Base-by-base conservation (phyloP, 2,329 filamentous ascomycete species). In the Dactylonectria estremocensis region DNA sequence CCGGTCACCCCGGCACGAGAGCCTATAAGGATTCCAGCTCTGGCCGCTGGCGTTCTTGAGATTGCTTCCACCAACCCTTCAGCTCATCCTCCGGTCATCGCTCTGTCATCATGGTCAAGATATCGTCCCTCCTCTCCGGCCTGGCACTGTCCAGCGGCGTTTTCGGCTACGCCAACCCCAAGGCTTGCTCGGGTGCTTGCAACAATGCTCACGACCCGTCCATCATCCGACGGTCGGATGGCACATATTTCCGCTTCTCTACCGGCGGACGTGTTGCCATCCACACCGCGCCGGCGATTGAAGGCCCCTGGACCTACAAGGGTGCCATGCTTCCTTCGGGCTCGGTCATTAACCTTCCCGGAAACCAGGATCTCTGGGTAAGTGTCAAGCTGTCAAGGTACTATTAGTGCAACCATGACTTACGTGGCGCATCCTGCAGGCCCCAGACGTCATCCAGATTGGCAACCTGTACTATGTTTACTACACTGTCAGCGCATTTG, bases 401-500 rank as follows among this genome's bases (percentile, higher is more conserved):
- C 24, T n/a, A 18, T 14, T 1, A 3, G 3, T 14, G 31, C 2
- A 48, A 24, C 5, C 14, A 16, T 18, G 28, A 22, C 20, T 40
- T 37, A 49, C 24, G 48, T 4, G 16, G 28, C 33, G 43, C 5
- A 14, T 20, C 20, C 28, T 46, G 7, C 5, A 71, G 69, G 69
- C 69, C 3, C 69, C 69, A 1, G 68, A 72, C 24, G 63, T 70
- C 22, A 33, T 48, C 20, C 79, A 87, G 16, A 82, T 92, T 13
- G 87, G 86, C 68, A 82, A 80, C 59, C 81, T 82, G 1, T 93
- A 92, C 81, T 87, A 91, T 74, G 84, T 93, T n/a, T 92, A 90
- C 84, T 93, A 93, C 79, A 83, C 87, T 2, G 90, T 92, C 33
- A 89, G 85, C 33, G 81, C 84, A 0, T 92, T 91, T 68, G 90